phyloP scores from a whole-genome alignment of 129 eudicot species.

The Tagetes erecta region DNA sequence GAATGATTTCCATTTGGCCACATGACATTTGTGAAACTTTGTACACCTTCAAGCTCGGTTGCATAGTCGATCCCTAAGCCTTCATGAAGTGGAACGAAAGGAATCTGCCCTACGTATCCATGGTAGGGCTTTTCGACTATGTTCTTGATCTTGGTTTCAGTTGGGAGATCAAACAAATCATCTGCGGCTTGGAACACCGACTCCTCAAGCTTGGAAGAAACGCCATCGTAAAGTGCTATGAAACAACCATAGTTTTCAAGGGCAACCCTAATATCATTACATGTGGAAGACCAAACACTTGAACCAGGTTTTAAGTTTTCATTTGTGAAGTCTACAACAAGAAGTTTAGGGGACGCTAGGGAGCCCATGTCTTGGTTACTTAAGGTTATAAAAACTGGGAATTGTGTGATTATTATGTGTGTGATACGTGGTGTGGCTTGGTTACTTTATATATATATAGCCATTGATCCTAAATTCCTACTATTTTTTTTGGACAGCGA shows the following conservation, averaged over 20 bases:
- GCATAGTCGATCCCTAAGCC: constrained; percentile 59
- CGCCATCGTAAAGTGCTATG: constrained; percentile 49
- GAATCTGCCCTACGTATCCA: constrained; percentile 55
- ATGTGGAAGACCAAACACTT: too few species aligned
- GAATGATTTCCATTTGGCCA: constrained; percentile 65
- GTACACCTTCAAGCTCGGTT: constrained; percentile 38
- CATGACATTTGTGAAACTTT: constrained; percentile 56
- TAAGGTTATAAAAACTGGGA: too few species aligned
- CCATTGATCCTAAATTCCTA: too few species aligned
- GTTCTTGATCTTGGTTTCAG: constrained; percentile 29
- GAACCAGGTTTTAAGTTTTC: too few species aligned
- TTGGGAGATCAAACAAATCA: constrained; percentile 47
- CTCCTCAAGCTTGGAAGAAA: constrained; percentile 48
- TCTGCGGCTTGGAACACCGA: constrained; percentile 56
- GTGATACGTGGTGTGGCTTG: too few species aligned
- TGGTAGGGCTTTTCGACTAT: constrained; percentile 58
- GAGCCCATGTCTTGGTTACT: too few species aligned
- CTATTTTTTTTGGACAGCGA: too few species aligned
- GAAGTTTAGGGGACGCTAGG: too few species aligned
- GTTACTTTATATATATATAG: too few species aligned
- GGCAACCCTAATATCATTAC: constrained; percentile 48
- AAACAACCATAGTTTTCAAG: constrained; percentile 73
- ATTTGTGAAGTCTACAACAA: too few species aligned
- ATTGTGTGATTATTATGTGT: too few species aligned
- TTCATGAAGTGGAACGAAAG: constrained; percentile 57